Conservation (phyloP, 148 eudicot species). For the Diospyros lotus region DNA sequence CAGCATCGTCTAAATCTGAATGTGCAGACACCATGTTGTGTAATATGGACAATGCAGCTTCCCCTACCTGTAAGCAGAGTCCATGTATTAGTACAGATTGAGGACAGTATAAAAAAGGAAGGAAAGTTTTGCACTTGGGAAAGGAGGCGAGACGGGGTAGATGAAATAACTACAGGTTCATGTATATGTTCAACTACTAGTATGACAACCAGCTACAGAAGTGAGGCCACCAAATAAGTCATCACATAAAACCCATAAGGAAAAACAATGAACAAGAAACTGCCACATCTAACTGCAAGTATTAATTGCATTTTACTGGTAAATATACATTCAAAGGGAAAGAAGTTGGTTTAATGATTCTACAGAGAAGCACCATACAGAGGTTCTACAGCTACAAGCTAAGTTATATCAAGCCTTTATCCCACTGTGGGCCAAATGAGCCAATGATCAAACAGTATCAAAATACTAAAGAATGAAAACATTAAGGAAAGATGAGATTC, state of each 20-base stretch:
- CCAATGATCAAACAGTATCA: too few species aligned
- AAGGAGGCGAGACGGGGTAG: not conserved
- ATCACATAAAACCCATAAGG: not conserved
- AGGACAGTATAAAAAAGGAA: not conserved
- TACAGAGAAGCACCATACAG: not conserved
- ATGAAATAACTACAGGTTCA: not conserved
- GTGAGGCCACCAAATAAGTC: not conserved
- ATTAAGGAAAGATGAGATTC: too few species aligned
- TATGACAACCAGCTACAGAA: not conserved
- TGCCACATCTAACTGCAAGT: not conserved
- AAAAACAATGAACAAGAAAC: not conserved
- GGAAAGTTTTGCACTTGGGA: not conserved
- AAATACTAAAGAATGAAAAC: too few species aligned
- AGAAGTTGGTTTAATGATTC: not conserved
- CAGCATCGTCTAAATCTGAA: conserved; percentile 99
- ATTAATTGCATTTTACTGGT: not conserved
- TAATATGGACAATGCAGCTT: conserved; percentile 75
- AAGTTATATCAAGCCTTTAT: not conserved
- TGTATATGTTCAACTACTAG: not conserved
- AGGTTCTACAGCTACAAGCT: not conserved
- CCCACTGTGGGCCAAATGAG: not conserved
- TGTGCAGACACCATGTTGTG: conserved; percentile 98
- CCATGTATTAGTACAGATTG: not conserved
- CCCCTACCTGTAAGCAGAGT: conserved; percentile 64
- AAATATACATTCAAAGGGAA: not conserved